Evolutionary conservation across 768 basidiomycete genomes (phyloP).

Genomic region (Agrocybe pediades): DNA sequence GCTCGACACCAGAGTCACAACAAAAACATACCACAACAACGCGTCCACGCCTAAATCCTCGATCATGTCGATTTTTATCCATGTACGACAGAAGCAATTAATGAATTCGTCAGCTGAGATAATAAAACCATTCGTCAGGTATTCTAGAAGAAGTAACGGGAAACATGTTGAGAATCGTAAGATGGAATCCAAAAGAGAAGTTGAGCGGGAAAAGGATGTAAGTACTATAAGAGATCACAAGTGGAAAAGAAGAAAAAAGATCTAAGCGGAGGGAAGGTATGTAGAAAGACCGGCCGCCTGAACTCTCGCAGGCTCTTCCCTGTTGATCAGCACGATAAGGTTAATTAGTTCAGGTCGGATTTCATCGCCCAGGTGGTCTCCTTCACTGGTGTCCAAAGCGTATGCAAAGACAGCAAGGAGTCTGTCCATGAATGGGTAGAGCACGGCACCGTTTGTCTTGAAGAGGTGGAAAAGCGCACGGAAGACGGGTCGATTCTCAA

Average conservation of each 20-base stretch:
- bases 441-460: slow-evolving; percentile 66
- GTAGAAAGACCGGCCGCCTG: slow-evolving; percentile 73
- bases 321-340: slow-evolving; percentile 71
- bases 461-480: slow-evolving; percentile 87
- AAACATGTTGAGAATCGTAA: slow-evolving; percentile 19
- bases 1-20: not conserved
- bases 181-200: slow-evolving; percentile 17
- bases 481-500: slow-evolving; percentile 92
- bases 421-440: slow-evolving; percentile 77
- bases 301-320: slow-evolving; percentile 75
- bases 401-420: slow-evolving; percentile 78
- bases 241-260: slow-evolving; percentile 9
- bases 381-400: slow-evolving; percentile 74
- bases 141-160: slow-evolving; percentile 25
- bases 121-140: slow-evolving; percentile 18
- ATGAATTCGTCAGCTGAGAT: slow-evolving; percentile 9
- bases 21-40: slow-evolving; percentile 33
- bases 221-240: slow-evolving; percentile 9
- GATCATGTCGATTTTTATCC: slow-evolving; percentile 4
- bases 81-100: not conserved
- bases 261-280: slow-evolving; percentile 50
- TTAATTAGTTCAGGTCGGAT: slow-evolving; percentile 74
- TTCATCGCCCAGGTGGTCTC: slow-evolving; percentile 82
- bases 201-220: slow-evolving; percentile 17
- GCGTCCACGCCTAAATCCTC: not conserved